phyloP scores from a whole-genome alignment of 441 rosid species.

The Capsella rubella region DNA sequence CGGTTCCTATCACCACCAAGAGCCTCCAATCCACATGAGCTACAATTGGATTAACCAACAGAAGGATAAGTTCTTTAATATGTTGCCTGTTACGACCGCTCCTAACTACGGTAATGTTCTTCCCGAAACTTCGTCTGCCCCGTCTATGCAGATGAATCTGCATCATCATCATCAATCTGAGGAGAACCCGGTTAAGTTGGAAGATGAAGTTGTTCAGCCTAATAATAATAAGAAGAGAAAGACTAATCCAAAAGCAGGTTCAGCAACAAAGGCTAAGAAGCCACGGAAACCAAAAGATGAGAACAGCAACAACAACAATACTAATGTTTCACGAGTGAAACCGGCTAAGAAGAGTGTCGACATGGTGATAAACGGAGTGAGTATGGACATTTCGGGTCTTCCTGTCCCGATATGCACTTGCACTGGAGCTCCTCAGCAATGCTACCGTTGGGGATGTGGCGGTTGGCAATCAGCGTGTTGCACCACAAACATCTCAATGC shows the following conservation, averaged over 20 bases:
- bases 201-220: constrained; percentile 62
- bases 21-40: constrained; percentile 64
- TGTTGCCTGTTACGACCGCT: constrained; percentile 60
- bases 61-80: constrained; percentile 76
- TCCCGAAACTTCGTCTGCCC: constrained; percentile 69
- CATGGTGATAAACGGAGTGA: constrained; percentile 83
- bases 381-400: constrained; percentile 84
- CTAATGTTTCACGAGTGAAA: constrained; percentile 50
- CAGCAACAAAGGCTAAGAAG: constrained; percentile 74
- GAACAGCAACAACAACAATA: constrained; percentile 44
- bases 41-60: constrained; percentile 76
- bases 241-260: constrained; percentile 45
- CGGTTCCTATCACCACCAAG: constrained; percentile 63
- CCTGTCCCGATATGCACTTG: constrained; percentile 98
- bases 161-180: constrained; percentile 49
- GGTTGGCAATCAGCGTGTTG: constrained; percentile 99
- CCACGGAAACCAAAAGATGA: constrained; percentile 78
- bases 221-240: constrained; percentile 74
- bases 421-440: constrained; percentile 92
- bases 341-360: constrained; percentile 85
- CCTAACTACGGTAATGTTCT: constrained; percentile 55
- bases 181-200: constrained; percentile 52
- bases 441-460: constrained; percentile 99
- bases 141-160: constrained; percentile 60
- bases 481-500: constrained; percentile 88